Conservation (phyloP, 768 basidiomycete genomes). For the Kwoniella pini region DNA sequence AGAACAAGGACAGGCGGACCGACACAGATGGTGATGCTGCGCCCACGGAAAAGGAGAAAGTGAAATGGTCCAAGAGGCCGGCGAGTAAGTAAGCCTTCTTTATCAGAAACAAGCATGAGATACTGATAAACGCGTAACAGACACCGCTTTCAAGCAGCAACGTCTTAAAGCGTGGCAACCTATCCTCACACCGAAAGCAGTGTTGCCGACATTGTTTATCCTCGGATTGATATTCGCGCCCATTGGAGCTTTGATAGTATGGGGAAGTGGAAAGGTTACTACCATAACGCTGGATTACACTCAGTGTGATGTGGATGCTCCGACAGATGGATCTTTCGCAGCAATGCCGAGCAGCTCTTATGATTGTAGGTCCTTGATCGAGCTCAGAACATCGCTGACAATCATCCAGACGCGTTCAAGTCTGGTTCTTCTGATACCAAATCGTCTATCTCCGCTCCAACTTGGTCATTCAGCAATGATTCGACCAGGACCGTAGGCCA, state of each 20-base stretch:
- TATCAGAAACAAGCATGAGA: neutral
- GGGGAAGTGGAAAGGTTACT: slow-evolving; percentile 82
- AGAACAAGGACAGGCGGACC: slow-evolving; percentile 39
- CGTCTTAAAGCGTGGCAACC: slow-evolving; percentile 99
- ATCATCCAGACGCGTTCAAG: slow-evolving; percentile 52
- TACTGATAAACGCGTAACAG: slow-evolving; percentile 56
- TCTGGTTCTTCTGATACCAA: slow-evolving; percentile 53
- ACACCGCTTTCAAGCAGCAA: slow-evolving; percentile 99
- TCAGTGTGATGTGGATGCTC: slow-evolving; percentile 70
- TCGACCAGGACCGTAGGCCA: slow-evolving; percentile 59
- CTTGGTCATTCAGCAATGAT: slow-evolving; percentile 69
- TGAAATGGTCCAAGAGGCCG: slow-evolving; percentile 54
- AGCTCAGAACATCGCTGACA: neutral
- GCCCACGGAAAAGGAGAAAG: slow-evolving; percentile 52
- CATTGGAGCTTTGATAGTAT: slow-evolving; percentile 90
- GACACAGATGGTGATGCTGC: slow-evolving; percentile 32
- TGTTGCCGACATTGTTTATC: slow-evolving; percentile 92
- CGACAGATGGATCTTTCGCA: slow-evolving; percentile 59
- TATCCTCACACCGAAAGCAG: slow-evolving; percentile 95
- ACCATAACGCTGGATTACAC: slow-evolving; percentile 97
- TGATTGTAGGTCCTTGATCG: slow-evolving; percentile 41
- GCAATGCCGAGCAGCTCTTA: slow-evolving; percentile 60
- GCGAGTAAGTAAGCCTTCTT: slow-evolving; percentile 47
- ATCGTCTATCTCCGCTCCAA: slow-evolving; percentile 60
- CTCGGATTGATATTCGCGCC: slow-evolving; percentile 93